Base-by-base conservation (phyloP, 345 rosid genomes). In the Eucalyptus erythrocorys region DNA sequence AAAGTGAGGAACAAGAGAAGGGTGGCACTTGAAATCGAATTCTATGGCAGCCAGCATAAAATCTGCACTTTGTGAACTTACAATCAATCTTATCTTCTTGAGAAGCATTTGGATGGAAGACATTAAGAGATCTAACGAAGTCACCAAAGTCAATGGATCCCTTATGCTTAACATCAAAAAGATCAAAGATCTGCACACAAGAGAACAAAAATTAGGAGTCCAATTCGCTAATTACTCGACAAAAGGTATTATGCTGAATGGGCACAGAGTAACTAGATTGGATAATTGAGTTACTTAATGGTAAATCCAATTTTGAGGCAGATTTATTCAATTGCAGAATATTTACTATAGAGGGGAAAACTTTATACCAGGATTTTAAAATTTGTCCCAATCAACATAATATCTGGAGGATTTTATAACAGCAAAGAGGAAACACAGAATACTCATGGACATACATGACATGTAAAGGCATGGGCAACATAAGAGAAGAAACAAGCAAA, bases 101-200 rank as follows among this genome's bases (percentile, higher is more conserved):
- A 32, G 99, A 88, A 79, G 92, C 94, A 93, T 95, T 97, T 24
- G 99, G 99, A 90, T 97, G 99, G 91, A 98, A 98, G 88, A 97
- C 99, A 89, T 92, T 94, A 64, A 98, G 97, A 81, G 98, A 93
- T 90, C 97, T 92, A 24, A 96, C 99, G 92, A 98, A 98, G 91
- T 98, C 99, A 49, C 98, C 95, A 87, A 98, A 98, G 90, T 98
- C 99, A 66, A 98, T 97, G 84, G 95, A 95, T 89, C 98, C 99
- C 91, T 95, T 98, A 49, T 93, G 93, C 94, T 98, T 97, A 43
- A 93, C 98, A 91, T 98, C 99, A 92, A 97, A 98, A 90, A 98
- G 91, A 91, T 98, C 96, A 95, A 98, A 96, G 66, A 98, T 94
- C 99, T 98, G 96, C 96, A 91, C 16, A 51, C 22, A 89, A 85